phyloP scores from a whole-genome alignment of 2,329 filamentous ascomycete genomes.

The Setomelanomma holmii region DNA sequence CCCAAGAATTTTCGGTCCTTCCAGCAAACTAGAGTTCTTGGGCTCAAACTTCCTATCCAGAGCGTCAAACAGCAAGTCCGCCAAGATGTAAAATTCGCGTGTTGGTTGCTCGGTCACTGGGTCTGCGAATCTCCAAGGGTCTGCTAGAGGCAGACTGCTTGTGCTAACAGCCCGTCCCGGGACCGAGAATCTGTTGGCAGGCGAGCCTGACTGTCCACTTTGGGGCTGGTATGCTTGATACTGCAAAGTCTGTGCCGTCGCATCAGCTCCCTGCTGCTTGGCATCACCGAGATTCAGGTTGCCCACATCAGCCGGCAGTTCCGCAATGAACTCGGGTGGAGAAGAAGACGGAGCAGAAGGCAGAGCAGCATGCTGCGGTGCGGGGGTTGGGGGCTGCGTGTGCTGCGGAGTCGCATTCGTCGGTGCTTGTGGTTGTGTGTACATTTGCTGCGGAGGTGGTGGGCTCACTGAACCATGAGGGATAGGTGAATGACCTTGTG shows the following conservation, averaged over 20 bases:
- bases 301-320: slow-evolving; percentile 44
- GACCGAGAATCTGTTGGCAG: slow-evolving; percentile 32
- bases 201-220: slow-evolving; percentile 18
- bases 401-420: slow-evolving; percentile 14
- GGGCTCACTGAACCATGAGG: slow-evolving; percentile 24
- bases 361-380: slow-evolving; percentile 9
- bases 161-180: slow-evolving; percentile 38
- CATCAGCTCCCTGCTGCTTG: slow-evolving; percentile 14
- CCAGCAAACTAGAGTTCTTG: slow-evolving; percentile 42
- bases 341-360: slow-evolving; percentile 22
- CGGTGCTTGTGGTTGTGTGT: slow-evolving; percentile 14
- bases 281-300: slow-evolving; percentile 28
- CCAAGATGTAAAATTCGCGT: slow-evolving; percentile 45
- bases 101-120: slow-evolving; percentile 41
- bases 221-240: slow-evolving; percentile 41
- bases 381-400: slow-evolving; percentile 19
- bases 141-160: slow-evolving; percentile 35
- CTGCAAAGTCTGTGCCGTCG: slow-evolving; percentile 12
- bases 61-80: slow-evolving; percentile 44
- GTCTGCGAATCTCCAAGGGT: slow-evolving; percentile 46
- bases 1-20: slow-evolving; percentile 41
- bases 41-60: slow-evolving; percentile 45
- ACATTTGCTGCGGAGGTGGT: slow-evolving; percentile 7
- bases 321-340: slow-evolving; percentile 41
- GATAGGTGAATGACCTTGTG: slow-evolving; percentile 16